phyloP scores from a whole-genome alignment of 225 moss, liverwort and hornwort genomes.

The Neckera pumila region DNA sequence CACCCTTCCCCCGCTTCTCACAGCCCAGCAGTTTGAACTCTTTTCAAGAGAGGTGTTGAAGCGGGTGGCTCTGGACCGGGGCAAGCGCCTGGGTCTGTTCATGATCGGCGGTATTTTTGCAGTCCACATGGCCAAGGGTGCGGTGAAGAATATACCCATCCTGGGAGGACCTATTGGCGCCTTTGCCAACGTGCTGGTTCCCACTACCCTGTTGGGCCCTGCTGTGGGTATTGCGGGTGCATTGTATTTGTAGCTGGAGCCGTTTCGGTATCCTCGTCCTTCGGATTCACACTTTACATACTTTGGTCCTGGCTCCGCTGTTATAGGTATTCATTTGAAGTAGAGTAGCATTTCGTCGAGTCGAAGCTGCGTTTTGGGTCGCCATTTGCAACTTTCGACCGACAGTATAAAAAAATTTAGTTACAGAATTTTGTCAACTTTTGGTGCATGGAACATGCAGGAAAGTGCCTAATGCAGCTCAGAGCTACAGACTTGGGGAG shows the following conservation, averaged over 20 bases:
- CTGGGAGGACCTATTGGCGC: conserved; percentile 59
- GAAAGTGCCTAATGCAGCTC: background rate
- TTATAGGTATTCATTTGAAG: background rate
- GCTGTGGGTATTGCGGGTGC: conserved; percentile 83
- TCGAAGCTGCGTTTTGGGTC: background rate
- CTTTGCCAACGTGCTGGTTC: conserved; percentile 52
- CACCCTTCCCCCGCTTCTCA: conserved; percentile 16
- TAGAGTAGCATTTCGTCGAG: background rate
- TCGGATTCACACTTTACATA: background rate
- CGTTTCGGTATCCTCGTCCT: background rate
- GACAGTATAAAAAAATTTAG: background rate
- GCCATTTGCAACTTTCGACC: background rate
- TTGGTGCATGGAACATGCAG: background rate
- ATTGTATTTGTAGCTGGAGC: conserved; percentile 45
- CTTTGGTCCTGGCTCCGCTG: background rate
- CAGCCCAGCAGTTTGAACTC: conserved; percentile 40
- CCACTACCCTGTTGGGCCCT: conserved; percentile 62
- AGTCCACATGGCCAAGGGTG: conserved; percentile 66
- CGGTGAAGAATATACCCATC: conserved; percentile 61
- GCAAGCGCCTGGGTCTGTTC: conserved; percentile 83
- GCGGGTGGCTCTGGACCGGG: conserved; percentile 75
- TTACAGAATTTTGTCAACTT: background rate
- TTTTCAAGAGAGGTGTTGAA: conserved; percentile 68
- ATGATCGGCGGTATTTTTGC: conserved; percentile 74
- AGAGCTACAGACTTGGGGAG: background rate